phyloP scores from a whole-genome alignment of 495 filamentous ascomycete species.

The Tuber melanosporum region DNA sequence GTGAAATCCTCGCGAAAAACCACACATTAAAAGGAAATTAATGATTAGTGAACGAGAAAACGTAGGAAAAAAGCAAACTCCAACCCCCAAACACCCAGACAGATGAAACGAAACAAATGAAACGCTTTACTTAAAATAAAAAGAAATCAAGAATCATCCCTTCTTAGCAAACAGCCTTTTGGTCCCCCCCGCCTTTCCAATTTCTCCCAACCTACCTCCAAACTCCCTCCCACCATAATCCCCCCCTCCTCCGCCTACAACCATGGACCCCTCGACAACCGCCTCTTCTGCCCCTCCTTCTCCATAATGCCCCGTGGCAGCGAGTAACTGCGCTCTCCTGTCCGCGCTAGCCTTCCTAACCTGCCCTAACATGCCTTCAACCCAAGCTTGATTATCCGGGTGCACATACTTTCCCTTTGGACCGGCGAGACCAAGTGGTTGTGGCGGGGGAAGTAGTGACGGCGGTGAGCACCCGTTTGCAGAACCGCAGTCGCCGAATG shows the following conservation, averaged over 20 bases:
- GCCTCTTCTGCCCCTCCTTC: constrained; percentile 41
- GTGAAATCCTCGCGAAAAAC: background rate
- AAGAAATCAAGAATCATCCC: constrained; percentile 9
- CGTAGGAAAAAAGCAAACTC: background rate
- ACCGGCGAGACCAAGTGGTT: constrained; percentile 56
- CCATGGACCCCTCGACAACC: constrained; percentile 23
- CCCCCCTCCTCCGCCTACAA: constrained; percentile 21
- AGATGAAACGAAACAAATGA: background rate
- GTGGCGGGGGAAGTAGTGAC: constrained; percentile 45
- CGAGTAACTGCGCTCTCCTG: constrained; percentile 22
- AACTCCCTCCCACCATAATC: constrained; percentile 15
- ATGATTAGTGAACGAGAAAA: background rate
- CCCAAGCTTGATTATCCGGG: constrained; percentile 61
- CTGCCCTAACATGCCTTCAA: constrained; percentile 66
- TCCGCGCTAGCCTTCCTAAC: constrained; percentile 48
- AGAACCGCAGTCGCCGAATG: constrained; percentile 15
- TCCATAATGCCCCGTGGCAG: constrained; percentile 34
- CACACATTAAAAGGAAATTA: background rate
- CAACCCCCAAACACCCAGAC: background rate
- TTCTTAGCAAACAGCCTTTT: constrained; percentile 54
- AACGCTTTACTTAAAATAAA: background rate
- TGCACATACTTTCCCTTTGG: constrained; percentile 57
- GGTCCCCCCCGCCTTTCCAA: constrained; percentile 52
- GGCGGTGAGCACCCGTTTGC: constrained; percentile 42
- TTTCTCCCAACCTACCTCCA: constrained; percentile 51